Conservation (phyloP, 1,139 yeast species). For the Debaryomyces coudertii region DNA sequence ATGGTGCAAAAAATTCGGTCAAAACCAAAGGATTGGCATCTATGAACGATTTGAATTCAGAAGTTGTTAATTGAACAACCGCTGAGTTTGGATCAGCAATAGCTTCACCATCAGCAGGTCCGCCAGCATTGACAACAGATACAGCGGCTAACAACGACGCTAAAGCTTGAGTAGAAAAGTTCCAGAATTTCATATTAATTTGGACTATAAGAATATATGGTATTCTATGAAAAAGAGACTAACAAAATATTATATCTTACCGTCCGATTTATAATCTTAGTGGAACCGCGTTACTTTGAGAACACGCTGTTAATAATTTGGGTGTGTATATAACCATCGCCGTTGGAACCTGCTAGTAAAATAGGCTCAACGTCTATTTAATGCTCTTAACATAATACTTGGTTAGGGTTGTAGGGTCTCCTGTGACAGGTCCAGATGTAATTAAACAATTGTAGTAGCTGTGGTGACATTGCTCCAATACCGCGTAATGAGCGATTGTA, state of each 20-base stretch:
- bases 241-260: neutral
- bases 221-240: neutral
- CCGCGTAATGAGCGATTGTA: too few relatives aligned
- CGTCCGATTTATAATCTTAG: constrained; percentile 3
- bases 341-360: neutral
- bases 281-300: constrained; percentile 8
- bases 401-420: too few relatives aligned
- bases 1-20: constrained; percentile 97
- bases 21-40: constrained; percentile 76
- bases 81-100: constrained; percentile 82
- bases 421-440: too few relatives aligned
- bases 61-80: constrained; percentile 74
- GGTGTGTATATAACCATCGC: constrained; percentile 5
- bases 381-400: too few relatives aligned
- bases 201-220: neutral
- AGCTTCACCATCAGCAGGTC: constrained; percentile 59
- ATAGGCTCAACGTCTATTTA: neutral
- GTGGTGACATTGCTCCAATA: too few relatives aligned
- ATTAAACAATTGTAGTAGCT: too few relatives aligned
- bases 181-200: constrained; percentile 44
- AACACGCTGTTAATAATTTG: constrained; percentile 9
- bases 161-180: constrained; percentile 40
- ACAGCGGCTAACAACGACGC: constrained; percentile 45
- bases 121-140: constrained; percentile 37
- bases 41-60: constrained; percentile 64